Evolutionary conservation across 352 stramenopile genomes (phyloP).

Genomic region (Pythium coloratum): DNA sequence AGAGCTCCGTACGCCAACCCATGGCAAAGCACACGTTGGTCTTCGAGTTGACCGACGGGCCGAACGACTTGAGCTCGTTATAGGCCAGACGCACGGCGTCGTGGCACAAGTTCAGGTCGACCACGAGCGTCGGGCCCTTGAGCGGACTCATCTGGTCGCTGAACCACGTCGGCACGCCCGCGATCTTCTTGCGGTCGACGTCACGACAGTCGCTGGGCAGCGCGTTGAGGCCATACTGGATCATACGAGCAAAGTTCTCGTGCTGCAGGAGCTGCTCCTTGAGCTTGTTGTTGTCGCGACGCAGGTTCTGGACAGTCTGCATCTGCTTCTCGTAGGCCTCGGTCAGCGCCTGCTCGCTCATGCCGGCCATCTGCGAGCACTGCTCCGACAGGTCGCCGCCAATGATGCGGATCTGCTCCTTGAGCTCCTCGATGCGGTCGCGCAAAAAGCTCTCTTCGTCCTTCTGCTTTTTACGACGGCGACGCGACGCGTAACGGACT

Average conservation of each 20-base stretch:
- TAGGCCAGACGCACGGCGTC: conserved; percentile 78
- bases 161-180: conserved; percentile 72
- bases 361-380: conserved; percentile 78
- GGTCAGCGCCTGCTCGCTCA: conserved; percentile 77
- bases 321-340: conserved; percentile 85
- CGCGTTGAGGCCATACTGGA: conserved; percentile 80
- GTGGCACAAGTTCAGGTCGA: conserved; percentile 77
- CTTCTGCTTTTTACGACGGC: conserved; percentile 83
- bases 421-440: conserved; percentile 80
- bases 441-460: conserved; percentile 81
- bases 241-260: conserved; percentile 85
- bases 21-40: conserved; percentile 87
- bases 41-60: conserved; percentile 75
- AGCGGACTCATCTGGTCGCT: conserved; percentile 81
- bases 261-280: conserved; percentile 82
- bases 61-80: conserved; percentile 76
- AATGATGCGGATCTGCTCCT: conserved; percentile 86
- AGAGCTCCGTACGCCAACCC: conserved; percentile 85
- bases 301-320: conserved; percentile 72
- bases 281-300: conserved; percentile 84
- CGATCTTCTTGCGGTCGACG: conserved; percentile 77
- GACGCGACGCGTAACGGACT: conserved; percentile 75
- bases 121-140: conserved; percentile 71
- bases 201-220: conserved; percentile 75
- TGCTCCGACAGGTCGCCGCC: conserved; percentile 72